These are phyloP conservation scores for Fusarium nematophilum DNA, from an alignment of 2,329 filamentous ascomycete species.

Conservation along the genomic window DNA sequence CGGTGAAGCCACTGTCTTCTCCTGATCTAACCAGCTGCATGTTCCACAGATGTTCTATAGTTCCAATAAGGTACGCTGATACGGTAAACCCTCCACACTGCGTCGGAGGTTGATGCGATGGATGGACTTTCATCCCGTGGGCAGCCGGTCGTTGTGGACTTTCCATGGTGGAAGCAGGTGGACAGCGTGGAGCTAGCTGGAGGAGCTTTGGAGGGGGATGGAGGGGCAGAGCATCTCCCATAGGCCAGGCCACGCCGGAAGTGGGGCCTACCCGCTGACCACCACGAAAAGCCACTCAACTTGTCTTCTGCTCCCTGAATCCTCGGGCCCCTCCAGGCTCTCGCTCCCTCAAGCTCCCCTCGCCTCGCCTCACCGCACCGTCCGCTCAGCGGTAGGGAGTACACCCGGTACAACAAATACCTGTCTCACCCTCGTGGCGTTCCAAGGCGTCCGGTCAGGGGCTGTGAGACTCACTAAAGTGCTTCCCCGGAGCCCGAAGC, in stretches of 20 bases:
- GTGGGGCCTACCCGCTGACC: constrained; percentile 39
- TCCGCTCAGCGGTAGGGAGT: constrained; percentile 12
- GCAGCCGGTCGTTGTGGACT: constrained; percentile 35
- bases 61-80: constrained; percentile 16
- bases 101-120: constrained; percentile 34
- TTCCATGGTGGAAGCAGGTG: constrained; percentile 13
- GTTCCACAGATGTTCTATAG: constrained; percentile 36
- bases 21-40: constrained; percentile 22
- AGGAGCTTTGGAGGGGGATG: constrained; percentile 31
- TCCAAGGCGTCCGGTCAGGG: background rate
- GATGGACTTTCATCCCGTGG: constrained; percentile 31
- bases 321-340: no score
- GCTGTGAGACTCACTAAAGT: background rate
- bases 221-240: constrained; percentile 31
- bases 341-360: constrained; percentile 23
- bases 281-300: constrained; percentile 25
- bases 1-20: constrained; percentile 30
- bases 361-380: constrained; percentile 32
- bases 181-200: constrained; percentile 20
- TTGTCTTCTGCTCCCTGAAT: background rate
- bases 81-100: constrained; percentile 31
- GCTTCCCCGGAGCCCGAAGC: constrained; percentile 35
- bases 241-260: constrained; percentile 19
- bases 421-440: constrained; percentile 6
- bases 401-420: background rate